phyloP scores from a whole-genome alignment of 257 asterid genomes.

The Jacaranda mimosifolia region DNA sequence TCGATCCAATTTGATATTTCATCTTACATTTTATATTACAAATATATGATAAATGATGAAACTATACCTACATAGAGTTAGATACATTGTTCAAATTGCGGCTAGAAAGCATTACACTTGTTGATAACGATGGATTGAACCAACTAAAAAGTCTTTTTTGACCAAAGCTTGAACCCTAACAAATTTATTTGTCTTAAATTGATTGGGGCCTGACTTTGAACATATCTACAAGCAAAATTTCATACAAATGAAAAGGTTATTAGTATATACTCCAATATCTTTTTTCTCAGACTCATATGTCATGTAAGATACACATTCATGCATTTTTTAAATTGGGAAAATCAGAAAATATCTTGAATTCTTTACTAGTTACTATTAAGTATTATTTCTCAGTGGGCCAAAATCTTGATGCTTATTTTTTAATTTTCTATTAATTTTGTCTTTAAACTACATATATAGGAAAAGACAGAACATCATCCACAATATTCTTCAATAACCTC shows the following conservation, averaged over 20 bases:
- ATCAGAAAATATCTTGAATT: background rate
- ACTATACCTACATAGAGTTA: no score
- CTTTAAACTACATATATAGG: no score
- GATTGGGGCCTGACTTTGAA: slow-evolving; percentile 20
- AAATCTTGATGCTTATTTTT: no score
- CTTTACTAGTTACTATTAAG: background rate
- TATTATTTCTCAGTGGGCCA: background rate
- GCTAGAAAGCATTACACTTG: slow-evolving; percentile 14
- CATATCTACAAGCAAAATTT: background rate
- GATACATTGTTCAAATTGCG: background rate
- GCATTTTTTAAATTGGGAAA: background rate
- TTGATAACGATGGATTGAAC: slow-evolving; percentile 29
- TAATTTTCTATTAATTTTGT: no score
- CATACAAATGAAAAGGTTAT: background rate
- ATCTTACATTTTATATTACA: no score
- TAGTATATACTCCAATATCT: background rate
- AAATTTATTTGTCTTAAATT: slow-evolving; percentile 6
- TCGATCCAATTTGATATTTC: no score
- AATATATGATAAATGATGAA: no score
- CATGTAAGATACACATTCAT: background rate
- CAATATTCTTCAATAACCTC: slow-evolving; percentile 14
- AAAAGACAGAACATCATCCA: background rate
- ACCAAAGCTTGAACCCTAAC: slow-evolving; percentile 30
- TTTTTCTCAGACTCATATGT: background rate
- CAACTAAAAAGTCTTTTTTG: slow-evolving; percentile 20